These are phyloP conservation scores for Colletotrichum theobromicola DNA, from an alignment of 2,329 filamentous ascomycete genomes.

Conservation along the genomic window DNA sequence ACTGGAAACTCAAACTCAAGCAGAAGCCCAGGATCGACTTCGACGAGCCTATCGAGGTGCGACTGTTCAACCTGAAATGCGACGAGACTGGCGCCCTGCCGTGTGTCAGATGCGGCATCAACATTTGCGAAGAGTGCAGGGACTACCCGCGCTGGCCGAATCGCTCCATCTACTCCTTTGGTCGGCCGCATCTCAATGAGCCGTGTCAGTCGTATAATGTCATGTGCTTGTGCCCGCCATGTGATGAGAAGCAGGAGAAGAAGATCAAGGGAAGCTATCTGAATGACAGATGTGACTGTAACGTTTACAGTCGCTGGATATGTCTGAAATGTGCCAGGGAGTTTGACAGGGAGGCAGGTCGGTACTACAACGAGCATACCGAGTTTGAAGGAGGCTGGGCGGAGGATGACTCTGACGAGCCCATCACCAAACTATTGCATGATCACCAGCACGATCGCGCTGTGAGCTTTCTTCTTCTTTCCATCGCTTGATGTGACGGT, in stretches of 20 bases:
- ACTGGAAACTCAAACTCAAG: background rate
- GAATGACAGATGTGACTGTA: constrained; percentile 17
- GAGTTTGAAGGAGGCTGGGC: background rate
- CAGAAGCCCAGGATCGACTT: background rate
- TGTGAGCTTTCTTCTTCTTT: background rate
- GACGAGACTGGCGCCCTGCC: background rate
- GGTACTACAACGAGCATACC: background rate
- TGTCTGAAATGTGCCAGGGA: background rate
- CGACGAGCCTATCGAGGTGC: constrained; percentile 13
- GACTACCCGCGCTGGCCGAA: background rate
- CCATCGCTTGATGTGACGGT: background rate
- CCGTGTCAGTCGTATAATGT: background rate
- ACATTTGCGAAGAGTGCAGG: constrained; percentile 18
- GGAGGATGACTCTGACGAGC: background rate
- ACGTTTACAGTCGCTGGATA: constrained; percentile 15
- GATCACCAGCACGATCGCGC: background rate
- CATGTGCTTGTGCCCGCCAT: constrained; percentile 13
- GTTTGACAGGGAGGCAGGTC: background rate
- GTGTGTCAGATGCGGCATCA: constrained; percentile 2
- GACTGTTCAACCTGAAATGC: constrained; percentile 3
- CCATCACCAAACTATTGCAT: background rate
- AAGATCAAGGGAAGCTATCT: background rate
- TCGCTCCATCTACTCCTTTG: background rate
- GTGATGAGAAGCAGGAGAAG: background rate
- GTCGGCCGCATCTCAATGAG: constrained; percentile 12